These are phyloP conservation scores for Aurifilum marmelostoma DNA, from an alignment of 2,329 filamentous ascomycete species.

Conservation along the genomic window DNA sequence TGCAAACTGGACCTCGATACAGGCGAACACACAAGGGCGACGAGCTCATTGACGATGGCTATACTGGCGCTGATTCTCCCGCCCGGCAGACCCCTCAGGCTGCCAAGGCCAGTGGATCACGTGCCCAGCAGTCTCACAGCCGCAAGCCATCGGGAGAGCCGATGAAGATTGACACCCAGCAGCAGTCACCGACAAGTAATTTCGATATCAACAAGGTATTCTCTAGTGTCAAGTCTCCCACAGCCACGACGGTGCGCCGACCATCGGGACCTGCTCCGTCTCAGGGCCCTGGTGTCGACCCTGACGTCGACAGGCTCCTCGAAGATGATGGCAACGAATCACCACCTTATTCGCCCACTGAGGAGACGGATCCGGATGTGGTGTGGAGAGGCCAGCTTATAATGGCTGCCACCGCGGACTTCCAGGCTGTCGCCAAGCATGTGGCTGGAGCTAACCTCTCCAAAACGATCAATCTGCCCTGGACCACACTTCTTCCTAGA, in stretches of 20 bases:
- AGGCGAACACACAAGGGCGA: constrained; percentile 94
- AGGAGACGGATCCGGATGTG: constrained; percentile 71
- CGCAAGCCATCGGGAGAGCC: constrained; percentile 34
- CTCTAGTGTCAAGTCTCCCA: constrained; percentile 78
- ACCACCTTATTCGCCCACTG: constrained; percentile 81
- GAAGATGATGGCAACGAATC: constrained; percentile 80
- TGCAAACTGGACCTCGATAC: constrained; percentile 68
- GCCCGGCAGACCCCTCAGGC: constrained; percentile 35
- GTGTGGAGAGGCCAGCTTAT: constrained; percentile 77
- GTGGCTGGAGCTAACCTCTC: constrained; percentile 82
- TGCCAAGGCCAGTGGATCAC: constrained; percentile 19
- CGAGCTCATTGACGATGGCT: constrained; percentile 73
- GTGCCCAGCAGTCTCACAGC: constrained; percentile 19
- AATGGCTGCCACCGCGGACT: constrained; percentile 78
- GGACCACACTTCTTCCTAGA: constrained; percentile 75
- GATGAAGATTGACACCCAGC: constrained; percentile 50
- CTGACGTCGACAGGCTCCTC: constrained; percentile 87
- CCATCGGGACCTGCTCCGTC: constrained; percentile 51
- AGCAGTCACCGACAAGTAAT: constrained; percentile 58
- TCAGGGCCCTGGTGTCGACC: constrained; percentile 69
- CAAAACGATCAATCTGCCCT: constrained; percentile 56
- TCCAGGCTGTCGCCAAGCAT: constrained; percentile 77
- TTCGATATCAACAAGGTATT: constrained; percentile 90
- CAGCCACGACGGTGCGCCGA: constrained; percentile 50
- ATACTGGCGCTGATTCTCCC: constrained; percentile 41